These are phyloP conservation scores for Trypanosomatidae sp. DNA, from an alignment of 208 protist species.

Conservation along the genomic window DNA sequence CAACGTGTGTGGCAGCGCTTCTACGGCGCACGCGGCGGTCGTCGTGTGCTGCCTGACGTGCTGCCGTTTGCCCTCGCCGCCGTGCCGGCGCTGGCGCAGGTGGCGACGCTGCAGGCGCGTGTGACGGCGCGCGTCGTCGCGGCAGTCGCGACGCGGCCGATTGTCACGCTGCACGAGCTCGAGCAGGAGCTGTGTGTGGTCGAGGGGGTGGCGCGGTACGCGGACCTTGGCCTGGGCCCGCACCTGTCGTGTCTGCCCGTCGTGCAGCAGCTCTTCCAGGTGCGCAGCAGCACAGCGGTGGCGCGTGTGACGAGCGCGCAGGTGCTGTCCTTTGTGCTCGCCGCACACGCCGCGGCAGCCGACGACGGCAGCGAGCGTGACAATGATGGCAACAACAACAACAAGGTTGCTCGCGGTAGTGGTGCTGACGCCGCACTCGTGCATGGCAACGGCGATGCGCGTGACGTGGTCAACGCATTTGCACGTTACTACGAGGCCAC, in stretches of 20 bases:
- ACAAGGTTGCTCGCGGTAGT: no score
- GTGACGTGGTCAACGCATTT: constrained; percentile 51
- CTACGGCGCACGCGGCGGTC: not conserved
- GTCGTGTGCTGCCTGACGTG: not conserved
- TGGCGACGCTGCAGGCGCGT: constrained; percentile 32
- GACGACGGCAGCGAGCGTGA: no score
- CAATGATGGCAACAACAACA: no score
- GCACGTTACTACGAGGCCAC: constrained; percentile 18
- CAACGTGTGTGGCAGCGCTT: not conserved
- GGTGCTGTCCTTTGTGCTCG: constrained; percentile 45
- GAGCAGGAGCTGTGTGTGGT: constrained; percentile 35
- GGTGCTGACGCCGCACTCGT: no score
- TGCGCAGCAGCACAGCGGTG: constrained; percentile 10
- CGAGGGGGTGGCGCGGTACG: constrained; percentile 35
- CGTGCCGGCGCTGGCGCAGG: constrained; percentile 25
- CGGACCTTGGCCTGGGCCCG: constrained; percentile 41
- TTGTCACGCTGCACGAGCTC: constrained; percentile 76
- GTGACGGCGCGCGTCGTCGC: constrained; percentile 30
- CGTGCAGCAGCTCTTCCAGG: constrained; percentile 61
- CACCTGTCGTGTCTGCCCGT: constrained; percentile 36
- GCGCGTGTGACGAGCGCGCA: constrained; percentile 30
- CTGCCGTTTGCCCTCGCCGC: constrained; percentile 44
- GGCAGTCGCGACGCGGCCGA: constrained; percentile 43
- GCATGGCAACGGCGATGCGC: constrained; percentile 34
- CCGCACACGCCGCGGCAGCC: constrained; percentile 13